Percentiles rank a stretch among this genome's conserved stretches.
Conservation (phyloP, 1,284 basidiomycete species). For the Microbotryomycetes sp. region DNA sequence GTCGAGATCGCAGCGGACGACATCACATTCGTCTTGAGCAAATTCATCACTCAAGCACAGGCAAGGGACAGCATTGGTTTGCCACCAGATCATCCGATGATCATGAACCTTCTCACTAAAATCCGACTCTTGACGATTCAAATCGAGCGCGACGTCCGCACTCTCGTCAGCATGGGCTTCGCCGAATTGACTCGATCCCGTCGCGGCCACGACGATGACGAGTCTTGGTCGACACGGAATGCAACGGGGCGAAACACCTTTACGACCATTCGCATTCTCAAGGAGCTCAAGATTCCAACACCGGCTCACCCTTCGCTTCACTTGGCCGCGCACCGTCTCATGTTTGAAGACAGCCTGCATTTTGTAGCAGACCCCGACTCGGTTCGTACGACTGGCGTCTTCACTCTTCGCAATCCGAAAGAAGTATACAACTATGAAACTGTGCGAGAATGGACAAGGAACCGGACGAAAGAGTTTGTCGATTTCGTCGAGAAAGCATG, state of each 20-base stretch:
- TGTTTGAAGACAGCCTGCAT: slow-evolving; percentile 58
- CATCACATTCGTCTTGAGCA: slow-evolving; percentile 41
- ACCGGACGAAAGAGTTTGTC: slow-evolving; percentile 43
- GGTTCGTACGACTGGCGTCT: slow-evolving; percentile 55
- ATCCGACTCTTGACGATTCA: slow-evolving; percentile 36
- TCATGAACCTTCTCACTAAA: slow-evolving; percentile 32
- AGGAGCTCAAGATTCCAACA: slow-evolving; percentile 7
- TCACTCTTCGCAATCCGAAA: slow-evolving; percentile 60
- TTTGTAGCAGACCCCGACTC: slow-evolving; percentile 57
- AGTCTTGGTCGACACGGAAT: slow-evolving; percentile 21
- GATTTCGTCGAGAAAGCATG: slow-evolving; percentile 56
- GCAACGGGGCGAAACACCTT: slow-evolving; percentile 30
- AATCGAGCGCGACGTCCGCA: slow-evolving; percentile 34
- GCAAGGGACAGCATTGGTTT: slow-evolving; percentile 15
- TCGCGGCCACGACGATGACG: slow-evolving; percentile 36
- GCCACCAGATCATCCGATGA: slow-evolving; percentile 2
- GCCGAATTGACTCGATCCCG: slow-evolving; percentile 22
- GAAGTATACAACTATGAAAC: slow-evolving; percentile 54
- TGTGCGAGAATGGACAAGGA: slow-evolving; percentile 52
- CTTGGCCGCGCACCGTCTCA: slow-evolving; percentile 62
- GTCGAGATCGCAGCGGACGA: slow-evolving; percentile 39
- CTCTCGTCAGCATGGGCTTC: slow-evolving; percentile 7
- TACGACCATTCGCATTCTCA: slow-evolving; percentile 29
- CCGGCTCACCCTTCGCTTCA: slow-evolving; percentile 28
- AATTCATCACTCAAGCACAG: slow-evolving; percentile 30